Evolutionary conservation across 1,284 basidiomycete species (phyloP), one percentile per base, ranked within the genome.

Genomic region (Sphaerobolus stellatus): DNA sequence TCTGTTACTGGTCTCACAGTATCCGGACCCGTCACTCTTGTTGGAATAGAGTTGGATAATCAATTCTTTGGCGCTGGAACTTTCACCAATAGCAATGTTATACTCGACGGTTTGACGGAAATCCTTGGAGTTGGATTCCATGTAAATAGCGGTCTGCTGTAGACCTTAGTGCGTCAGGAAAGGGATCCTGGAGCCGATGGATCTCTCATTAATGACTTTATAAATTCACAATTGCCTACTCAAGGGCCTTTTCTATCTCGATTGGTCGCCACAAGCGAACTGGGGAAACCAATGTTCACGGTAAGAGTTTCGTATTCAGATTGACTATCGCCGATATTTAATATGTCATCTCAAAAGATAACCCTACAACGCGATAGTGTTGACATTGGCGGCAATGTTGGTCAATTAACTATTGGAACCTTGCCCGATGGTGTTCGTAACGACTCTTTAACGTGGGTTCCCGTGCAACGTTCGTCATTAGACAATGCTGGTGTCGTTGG

Each of bases 121-220:
- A 81, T 83, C 34, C 74, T 84, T 58, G 82, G 82, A 1, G 68
- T 82, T n/a, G 82, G 82, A 0, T 83, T 83, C 51, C 80, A 80
- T 7, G 64, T 74, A 16, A 77, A 76, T 52, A 81, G 79, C 29
- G 33, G 16, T 20, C 38, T 50, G 2, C 30, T 50, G 24, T 6
- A 22, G 31, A 20, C 24, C 13, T 44, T 22, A 44, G 41, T 13
- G 20, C 9, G 13, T 20, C 13, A 13, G 22, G 11, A 9, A 22
- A 11, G 18, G 9, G n/a, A 22, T 14, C n/a, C 27, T 7, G 20
- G 9, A 22, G 11, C 41, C 22, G 22, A 11, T 11, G 13, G 9
- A 14, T 28, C 38, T 29, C 33, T 11, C 11, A 8, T 43, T 41
- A 41, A 20, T 4, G 40, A 51, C 28, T 18, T 28, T 6, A 29